Evolutionary conservation across 331 rosid genomes (phyloP).

Genomic region (Prunus yedoensis): DNA sequence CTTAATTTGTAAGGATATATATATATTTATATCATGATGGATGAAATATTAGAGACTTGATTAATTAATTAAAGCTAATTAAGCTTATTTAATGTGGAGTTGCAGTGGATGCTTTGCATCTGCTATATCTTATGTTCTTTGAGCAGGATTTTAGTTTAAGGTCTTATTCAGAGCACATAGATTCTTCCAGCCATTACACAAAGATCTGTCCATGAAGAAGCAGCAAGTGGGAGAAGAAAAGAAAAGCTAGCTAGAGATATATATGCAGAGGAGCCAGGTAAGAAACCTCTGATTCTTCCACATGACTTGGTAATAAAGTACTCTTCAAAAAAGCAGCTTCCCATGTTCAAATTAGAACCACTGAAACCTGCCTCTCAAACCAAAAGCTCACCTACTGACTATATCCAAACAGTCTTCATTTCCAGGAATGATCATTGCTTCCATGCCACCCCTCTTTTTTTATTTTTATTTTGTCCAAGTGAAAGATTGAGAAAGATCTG

Average conservation of each 20-base stretch:
- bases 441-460: conserved; percentile 26
- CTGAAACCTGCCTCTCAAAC: conserved; percentile 34
- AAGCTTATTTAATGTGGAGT: too few relatives aligned
- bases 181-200: conserved; percentile 24
- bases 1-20: not conserved
- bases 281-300: conserved; percentile 23
- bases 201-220: not conserved
- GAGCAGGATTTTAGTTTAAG: conserved; percentile 5
- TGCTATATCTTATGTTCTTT: not conserved
- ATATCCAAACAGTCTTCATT: conserved; percentile 34
- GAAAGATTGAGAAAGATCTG: conserved; percentile 35
- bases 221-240: not conserved
- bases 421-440: conserved; percentile 43
- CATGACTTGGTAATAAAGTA: conserved; percentile 29
- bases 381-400: conserved; percentile 38
- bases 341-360: conserved; percentile 18
- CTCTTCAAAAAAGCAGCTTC: conserved; percentile 2
- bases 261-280: conserved; percentile 27
- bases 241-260: too few relatives aligned
- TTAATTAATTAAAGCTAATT: too few relatives aligned
- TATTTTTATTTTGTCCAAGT: not conserved
- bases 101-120: not conserved
- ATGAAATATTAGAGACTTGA: too few relatives aligned
- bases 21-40: too few relatives aligned
- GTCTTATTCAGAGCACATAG: conserved; percentile 6